Base-by-base conservation (phyloP, 148 eudicot genomes). In the Chenopodium album region DNA sequence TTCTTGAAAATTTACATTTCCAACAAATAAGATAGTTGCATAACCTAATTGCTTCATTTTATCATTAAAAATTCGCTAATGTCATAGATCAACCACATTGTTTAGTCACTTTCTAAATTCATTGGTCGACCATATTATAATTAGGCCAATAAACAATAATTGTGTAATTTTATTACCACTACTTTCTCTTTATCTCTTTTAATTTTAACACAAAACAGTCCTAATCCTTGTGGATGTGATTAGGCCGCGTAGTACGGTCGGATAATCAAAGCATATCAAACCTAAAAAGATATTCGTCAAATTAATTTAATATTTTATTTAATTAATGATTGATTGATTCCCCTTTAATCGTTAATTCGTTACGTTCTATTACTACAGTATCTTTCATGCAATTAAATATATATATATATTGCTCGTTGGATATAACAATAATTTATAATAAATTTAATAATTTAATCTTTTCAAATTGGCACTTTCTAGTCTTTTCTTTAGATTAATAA, bases 291-390 rank as follows among this genome's bases (percentile, higher is more conserved):
- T 48, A 64, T 50, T 48, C 29, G 4, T 14, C n/a, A 48, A 11
- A 4, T 31, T 64, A 81, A 8, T 81, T 72, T 16, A 72, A 62
- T 72, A 60, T 8, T 76, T 64, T 63, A 60, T 62, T 37, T 37
- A 37, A 4, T 37, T 37, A 37, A 37, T 37, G 41, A 37, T 37
- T 63, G 22, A 62, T 77, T 62, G 79, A 77, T 65, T 23, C 50
- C 31, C 79, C 59, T 78, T 78, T 68, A 66, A 67, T 78, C 64
- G 29, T 62, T 62, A 68, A 66, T 47, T 78, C 64, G 17, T 62
- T 62, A 68, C 19, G 20, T 29, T 31, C 44, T 68, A 29, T 19
- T 29, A 13, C 41, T 20, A 23, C 23, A 23, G 23, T 23, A 62
- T 66, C 73, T 46, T 66, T 48, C 73, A 66, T 41, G 41, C 54